Evolutionary conservation across 1,284 basidiomycete species (phyloP), one percentile per base, ranked within the genome.

Genomic region (Salmacisia buchloeana): DNA sequence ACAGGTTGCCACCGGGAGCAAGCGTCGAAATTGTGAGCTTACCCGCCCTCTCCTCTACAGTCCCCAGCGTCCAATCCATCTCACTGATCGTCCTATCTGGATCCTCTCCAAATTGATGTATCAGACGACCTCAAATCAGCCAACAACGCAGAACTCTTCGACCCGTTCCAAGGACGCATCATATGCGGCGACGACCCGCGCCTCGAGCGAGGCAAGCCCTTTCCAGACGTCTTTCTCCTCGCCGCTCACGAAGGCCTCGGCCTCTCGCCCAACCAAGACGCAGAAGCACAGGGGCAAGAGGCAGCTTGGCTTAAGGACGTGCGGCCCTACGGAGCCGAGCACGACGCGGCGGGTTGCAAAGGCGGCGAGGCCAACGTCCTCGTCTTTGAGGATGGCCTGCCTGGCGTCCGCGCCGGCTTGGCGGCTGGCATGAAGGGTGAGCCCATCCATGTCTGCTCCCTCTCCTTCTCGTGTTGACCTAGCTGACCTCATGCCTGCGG

Each of bases 351-450:
- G 12, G 39, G 33, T 9, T 38, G 73, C 7, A 65, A 62, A 25
- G 75, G 78, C 1, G 63, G 63, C 10, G 78, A 80, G 52, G 63
- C 63, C 31, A 67, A 75, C 18, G 65, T 80, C 23, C 60, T 80
- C n/a, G 79, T 80, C 2, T 80, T 80, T 58, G 79, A 80, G 49
- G 79, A 80, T 64, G 79, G 71, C 15, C 31, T 61, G 63, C 74
- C 74, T 1, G 76, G 77, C 21, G 77, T 79, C 0, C 65, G 72
- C 58, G 77, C 77, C 31, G 77, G 71, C 7, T 68, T 71, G 29
- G 69, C 70, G 0, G 77, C 77, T 2, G 76, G 76, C 35, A 78
- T 78, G 76, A 74, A 78, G 33, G 73, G 73, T 75, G 46, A 60
- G 73, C 68, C 2, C 34, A 38, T 1, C 6, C 9, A 6, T 2